These are phyloP conservation scores for Cladosporium austrohemisphaericum DNA, from an alignment of 2,329 filamentous ascomycete genomes.

Conservation along the genomic window DNA sequence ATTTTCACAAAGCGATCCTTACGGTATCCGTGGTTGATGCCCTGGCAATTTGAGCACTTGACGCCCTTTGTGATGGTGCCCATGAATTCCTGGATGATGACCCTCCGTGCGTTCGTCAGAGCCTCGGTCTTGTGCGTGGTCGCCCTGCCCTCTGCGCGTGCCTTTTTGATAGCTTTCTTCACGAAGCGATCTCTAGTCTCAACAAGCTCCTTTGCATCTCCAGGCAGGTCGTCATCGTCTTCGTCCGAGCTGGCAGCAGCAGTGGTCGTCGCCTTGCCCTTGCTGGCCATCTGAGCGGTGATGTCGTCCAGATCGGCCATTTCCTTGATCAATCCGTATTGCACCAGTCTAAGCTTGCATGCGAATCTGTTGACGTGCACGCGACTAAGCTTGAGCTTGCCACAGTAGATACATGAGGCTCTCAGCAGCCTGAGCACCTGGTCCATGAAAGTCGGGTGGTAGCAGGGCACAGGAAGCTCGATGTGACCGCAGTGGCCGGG, in stretches of 20 bases:
- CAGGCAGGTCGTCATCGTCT: slow-evolving; percentile 60
- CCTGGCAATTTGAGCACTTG: slow-evolving; percentile 64
- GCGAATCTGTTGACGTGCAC: slow-evolving; percentile 72
- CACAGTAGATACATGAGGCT: slow-evolving; percentile 87
- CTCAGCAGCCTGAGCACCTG: slow-evolving; percentile 81
- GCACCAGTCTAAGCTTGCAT: slow-evolving; percentile 81
- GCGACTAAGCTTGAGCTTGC: slow-evolving; percentile 75
- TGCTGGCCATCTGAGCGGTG: slow-evolving; percentile 37
- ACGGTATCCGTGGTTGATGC: slow-evolving; percentile 76
- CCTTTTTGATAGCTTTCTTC: slow-evolving; percentile 63
- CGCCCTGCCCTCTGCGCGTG: slow-evolving; percentile 46
- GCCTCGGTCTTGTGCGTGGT: slow-evolving; percentile 73
- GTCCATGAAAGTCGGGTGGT: slow-evolving; percentile 96
- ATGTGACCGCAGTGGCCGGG: slow-evolving; percentile 95
- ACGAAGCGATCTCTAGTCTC: slow-evolving; percentile 65
- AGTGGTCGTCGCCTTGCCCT: slow-evolving; percentile 9
- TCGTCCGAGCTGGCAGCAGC: slow-evolving; percentile 36
- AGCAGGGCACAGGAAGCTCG: slow-evolving; percentile 86
- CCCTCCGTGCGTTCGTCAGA: slow-evolving; percentile 69
- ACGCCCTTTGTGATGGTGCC: slow-evolving; percentile 65
- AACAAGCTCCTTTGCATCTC: slow-evolving; percentile 54
- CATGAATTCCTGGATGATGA: slow-evolving; percentile 77
- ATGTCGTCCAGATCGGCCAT: slow-evolving; percentile 51
- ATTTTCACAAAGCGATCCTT: slow-evolving; percentile 93
- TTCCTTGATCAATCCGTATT: slow-evolving; percentile 75